Percentiles rank a stretch among this genome's conserved stretches.
These are phyloP conservation scores for Tuber indicum DNA, from an alignment of 495 filamentous ascomycete species.

Conservation along the genomic window DNA sequence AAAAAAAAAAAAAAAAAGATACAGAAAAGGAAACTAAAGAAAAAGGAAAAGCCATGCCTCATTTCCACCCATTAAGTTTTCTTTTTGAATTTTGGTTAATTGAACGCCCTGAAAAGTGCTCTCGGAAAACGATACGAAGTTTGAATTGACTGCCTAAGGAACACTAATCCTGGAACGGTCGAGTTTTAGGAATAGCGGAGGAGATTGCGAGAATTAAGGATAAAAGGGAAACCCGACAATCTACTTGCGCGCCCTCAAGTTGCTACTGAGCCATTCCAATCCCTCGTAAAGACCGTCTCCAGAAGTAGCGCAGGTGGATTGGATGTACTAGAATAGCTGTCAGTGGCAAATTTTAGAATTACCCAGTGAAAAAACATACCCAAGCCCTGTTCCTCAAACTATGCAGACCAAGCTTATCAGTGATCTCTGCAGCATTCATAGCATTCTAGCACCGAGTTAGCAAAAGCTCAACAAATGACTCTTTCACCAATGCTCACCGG, in stretches of 20 bases:
- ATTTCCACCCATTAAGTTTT: slow-evolving; percentile 25
- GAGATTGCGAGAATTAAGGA: slow-evolving; percentile 2
- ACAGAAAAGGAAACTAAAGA: slow-evolving; percentile 20
- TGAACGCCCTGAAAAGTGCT: slow-evolving; percentile 20
- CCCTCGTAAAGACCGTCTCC: slow-evolving; percentile 99
- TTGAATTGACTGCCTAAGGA: slow-evolving; percentile 35
- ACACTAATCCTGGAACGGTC: slow-evolving; percentile 30
- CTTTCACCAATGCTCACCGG: slow-evolving; percentile 57
- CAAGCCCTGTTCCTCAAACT: slow-evolving; percentile 94
- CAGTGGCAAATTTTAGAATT: slow-evolving; percentile 14
- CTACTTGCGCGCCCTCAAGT: slow-evolving; percentile 55
- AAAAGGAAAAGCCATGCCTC: slow-evolving; percentile 28
- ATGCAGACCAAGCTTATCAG: slow-evolving; percentile 98
- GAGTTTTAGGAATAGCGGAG: slow-evolving; percentile 13
- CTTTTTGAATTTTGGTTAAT: slow-evolving; percentile 21
- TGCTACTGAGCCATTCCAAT: slow-evolving; percentile 97
- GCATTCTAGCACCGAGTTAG: slow-evolving; percentile 62
- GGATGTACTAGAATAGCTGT: slow-evolving; percentile 70
- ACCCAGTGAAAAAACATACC: slow-evolving; percentile 57
- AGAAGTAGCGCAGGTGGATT: slow-evolving; percentile 98
- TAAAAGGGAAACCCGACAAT: slow-evolving; percentile 16
- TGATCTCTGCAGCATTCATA: slow-evolving; percentile 99
- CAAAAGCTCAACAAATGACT: not conserved
- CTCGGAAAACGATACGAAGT: slow-evolving; percentile 35
- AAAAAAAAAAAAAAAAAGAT: slow-evolving; percentile 22